Conservation (phyloP, 164 flowering plant species). For the Stephania yunnanensis region DNA sequence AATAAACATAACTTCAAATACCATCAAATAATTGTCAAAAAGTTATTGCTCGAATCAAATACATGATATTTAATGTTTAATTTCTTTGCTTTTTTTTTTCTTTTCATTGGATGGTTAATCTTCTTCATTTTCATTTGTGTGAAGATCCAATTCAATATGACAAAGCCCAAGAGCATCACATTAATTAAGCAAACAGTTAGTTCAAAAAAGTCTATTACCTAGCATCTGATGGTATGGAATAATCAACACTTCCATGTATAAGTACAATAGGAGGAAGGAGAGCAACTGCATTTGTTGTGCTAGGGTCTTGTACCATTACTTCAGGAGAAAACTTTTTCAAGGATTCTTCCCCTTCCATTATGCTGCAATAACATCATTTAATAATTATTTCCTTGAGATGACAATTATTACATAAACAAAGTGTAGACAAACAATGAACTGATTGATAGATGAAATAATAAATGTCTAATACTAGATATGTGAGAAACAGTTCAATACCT, state of each 20-base stretch:
- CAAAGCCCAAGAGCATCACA: neutral
- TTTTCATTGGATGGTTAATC: neutral
- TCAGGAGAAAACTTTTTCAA: slow-evolving; percentile 70
- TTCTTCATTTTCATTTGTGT: neutral
- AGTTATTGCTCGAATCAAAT: neutral
- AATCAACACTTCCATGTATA: slow-evolving; percentile 80
- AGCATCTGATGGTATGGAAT: slow-evolving; percentile 77
- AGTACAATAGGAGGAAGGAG: slow-evolving; percentile 64
- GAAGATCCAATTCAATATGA: neutral
- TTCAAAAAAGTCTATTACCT: slow-evolving; percentile 42
- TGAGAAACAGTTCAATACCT: slow-evolving; percentile 35
- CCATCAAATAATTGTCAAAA: neutral
- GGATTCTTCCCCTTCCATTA: slow-evolving; percentile 89
- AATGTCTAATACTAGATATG: neutral
- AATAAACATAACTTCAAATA: neutral
- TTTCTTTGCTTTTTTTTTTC: neutral
- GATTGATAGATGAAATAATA: neutral
- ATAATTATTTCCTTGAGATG: neutral
- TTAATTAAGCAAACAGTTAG: neutral
- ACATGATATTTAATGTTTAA: neutral
- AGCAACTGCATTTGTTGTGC: slow-evolving; percentile 38
- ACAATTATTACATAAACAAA: neutral
- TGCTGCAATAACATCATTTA: slow-evolving; percentile 43
- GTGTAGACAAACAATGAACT: neutral
- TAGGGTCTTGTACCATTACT: slow-evolving; percentile 52